phyloP scores from a whole-genome alignment of 2,329 filamentous ascomycete species.

The Neonectria magnoliae region DNA sequence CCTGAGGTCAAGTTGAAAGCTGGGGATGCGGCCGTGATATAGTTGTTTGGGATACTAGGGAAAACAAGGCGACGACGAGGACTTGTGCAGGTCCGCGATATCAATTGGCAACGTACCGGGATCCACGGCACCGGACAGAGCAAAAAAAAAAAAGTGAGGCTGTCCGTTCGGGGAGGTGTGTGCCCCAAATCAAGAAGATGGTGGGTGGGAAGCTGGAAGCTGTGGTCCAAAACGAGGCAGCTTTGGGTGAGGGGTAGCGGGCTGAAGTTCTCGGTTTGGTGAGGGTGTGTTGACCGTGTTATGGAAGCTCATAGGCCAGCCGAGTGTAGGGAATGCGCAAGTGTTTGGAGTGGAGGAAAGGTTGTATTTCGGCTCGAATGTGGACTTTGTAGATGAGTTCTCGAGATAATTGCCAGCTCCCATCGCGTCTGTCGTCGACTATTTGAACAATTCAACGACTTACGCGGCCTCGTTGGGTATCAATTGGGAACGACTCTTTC shows the following conservation, averaged over 20 bases:
- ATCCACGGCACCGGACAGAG: background rate
- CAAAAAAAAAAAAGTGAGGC: conserved; percentile 23
- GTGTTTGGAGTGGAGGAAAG: background rate
- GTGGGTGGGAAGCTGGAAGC: conserved; percentile 3
- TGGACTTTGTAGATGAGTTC: background rate
- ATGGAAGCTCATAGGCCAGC: background rate
- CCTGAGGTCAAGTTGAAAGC: background rate
- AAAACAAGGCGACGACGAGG: background rate
- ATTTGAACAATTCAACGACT: conserved; percentile 9
- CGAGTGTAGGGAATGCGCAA: background rate
- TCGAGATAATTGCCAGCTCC: background rate
- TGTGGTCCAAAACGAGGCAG: conserved; percentile 14
- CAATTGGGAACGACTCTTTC: conserved; percentile 21
- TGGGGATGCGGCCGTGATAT: conserved; percentile 13
- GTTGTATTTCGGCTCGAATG: background rate
- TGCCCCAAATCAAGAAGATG: conserved; percentile 4
- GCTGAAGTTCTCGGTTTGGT: background rate
- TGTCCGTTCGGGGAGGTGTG: background rate
- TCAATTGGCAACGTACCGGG: background rate
- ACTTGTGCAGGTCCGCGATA: background rate
- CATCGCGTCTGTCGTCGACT: background rate
- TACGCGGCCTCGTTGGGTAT: conserved; percentile 15
- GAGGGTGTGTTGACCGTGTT: conserved; percentile 12
- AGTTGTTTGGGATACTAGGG: background rate
- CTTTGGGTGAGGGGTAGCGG: conserved; percentile 8